Conservation (phyloP, 164 flowering plant genomes). For the Tetrastigma voinierianum region DNA sequence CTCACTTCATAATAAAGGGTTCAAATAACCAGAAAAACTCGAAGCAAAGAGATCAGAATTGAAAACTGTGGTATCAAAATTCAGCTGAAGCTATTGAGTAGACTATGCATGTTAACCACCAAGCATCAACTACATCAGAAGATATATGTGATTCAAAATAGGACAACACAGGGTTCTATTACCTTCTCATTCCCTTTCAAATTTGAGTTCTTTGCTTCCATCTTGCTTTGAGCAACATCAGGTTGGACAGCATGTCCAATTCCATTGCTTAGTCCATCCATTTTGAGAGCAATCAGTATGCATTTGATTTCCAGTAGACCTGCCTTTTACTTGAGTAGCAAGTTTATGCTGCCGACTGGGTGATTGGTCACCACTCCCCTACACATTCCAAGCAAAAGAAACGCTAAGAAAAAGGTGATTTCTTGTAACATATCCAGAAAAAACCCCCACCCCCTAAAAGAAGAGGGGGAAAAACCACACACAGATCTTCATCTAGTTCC, state of each 20-base stretch:
- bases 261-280: conserved; percentile 58
- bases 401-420: no score
- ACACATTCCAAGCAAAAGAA: conserved; percentile 13
- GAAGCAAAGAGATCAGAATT: no score
- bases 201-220: conserved; percentile 14
- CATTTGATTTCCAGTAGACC: conserved; percentile 40
- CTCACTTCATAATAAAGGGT: no score
- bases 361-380: conserved; percentile 62
- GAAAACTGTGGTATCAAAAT: not conserved
- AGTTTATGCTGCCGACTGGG: conserved; percentile 42
- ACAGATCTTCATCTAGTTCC: no score
- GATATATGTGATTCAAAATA: not conserved
- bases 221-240: conserved; percentile 16
- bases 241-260: conserved; percentile 22
- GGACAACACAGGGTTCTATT: conserved; percentile 14
- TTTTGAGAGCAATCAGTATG: conserved; percentile 39
- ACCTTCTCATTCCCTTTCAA: conserved; percentile 42
- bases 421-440: no score
- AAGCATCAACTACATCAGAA: not conserved
- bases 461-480: no score
- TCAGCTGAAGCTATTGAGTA: not conserved
- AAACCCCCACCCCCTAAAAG: no score
- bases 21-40: no score
- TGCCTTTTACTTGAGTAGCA: conserved; percentile 37
- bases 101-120: not conserved